Evolutionary conservation across 2,329 filamentous ascomycete species (phyloP).

Genomic region (Colletotrichum sp.): DNA sequence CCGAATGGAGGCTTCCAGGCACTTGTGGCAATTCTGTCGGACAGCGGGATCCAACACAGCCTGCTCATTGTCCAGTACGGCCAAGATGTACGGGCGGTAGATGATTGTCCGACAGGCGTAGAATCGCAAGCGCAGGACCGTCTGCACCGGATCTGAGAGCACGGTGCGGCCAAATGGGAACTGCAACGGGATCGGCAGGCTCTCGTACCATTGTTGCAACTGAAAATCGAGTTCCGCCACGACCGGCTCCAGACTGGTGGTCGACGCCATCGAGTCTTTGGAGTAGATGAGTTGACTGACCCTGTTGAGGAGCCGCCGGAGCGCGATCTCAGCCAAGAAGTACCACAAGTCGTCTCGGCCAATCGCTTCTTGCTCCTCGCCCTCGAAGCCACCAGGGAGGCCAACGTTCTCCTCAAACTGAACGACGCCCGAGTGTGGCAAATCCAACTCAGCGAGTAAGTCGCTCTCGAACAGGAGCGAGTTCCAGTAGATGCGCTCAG

Average conservation of each 20-base stretch:
- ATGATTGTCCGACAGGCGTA: constrained; percentile 88
- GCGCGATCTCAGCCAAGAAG: constrained; percentile 81
- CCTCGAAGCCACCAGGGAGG: constrained; percentile 78
- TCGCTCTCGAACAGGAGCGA: constrained; percentile 81
- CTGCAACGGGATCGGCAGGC: constrained; percentile 74
- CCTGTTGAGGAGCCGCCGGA: constrained; percentile 77
- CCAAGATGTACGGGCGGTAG: constrained; percentile 82
- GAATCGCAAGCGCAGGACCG: constrained; percentile 78
- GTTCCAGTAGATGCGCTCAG: constrained; percentile 85
- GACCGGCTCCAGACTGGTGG: constrained; percentile 76
- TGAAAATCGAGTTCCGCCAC: constrained; percentile 84
- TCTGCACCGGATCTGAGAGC: constrained; percentile 77
- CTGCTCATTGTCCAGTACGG: constrained; percentile 79
- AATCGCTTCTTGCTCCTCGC: constrained; percentile 66
- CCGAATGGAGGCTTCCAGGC: constrained; percentile 78
- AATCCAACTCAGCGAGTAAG: constrained; percentile 77
- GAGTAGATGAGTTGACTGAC: constrained; percentile 83
- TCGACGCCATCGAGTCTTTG: constrained; percentile 73
- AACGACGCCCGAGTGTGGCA: constrained; percentile 83
- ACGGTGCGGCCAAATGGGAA: constrained; percentile 75
- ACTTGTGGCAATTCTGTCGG: constrained; percentile 80
- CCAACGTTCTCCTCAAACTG: constrained; percentile 83
- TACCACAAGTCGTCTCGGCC: constrained; percentile 85
- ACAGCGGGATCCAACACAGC: constrained; percentile 74
- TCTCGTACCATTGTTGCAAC: constrained; percentile 84